These are phyloP conservation scores for Aspergillus fijiensis DNA, from an alignment of 2,329 filamentous ascomycete species.

Conservation along the genomic window DNA sequence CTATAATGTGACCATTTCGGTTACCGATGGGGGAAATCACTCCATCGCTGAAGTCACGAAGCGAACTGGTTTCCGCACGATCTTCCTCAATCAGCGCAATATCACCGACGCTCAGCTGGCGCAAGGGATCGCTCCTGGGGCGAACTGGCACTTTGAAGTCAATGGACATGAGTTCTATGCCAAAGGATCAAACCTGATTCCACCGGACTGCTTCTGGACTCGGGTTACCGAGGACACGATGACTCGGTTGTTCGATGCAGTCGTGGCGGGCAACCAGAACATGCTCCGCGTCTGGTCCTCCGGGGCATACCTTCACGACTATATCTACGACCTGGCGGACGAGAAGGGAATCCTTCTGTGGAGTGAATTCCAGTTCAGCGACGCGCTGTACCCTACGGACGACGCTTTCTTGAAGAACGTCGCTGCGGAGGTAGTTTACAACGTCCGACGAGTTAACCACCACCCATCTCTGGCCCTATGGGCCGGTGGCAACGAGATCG, in stretches of 20 bases:
- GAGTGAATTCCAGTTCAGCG: constrained; percentile 64
- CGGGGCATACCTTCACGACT: constrained; percentile 61
- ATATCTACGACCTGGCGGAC: constrained; percentile 63
- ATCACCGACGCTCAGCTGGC: constrained; percentile 56
- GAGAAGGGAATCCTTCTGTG: constrained; percentile 61
- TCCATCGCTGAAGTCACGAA: constrained; percentile 51
- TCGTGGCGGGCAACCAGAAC: constrained; percentile 60
- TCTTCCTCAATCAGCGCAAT: constrained; percentile 57
- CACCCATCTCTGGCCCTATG: constrained; percentile 58
- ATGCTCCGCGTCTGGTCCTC: constrained; percentile 65
- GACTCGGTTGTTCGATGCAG: constrained; percentile 54
- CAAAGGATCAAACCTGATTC: constrained; percentile 64
- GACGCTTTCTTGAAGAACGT: constrained; percentile 57
- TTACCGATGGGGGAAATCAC: constrained; percentile 40
- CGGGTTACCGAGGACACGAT: constrained; percentile 57
- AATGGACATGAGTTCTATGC: constrained; percentile 65
- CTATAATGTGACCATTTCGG: constrained; percentile 55
- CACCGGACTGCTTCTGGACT: constrained; percentile 63
- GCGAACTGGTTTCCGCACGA: constrained; percentile 61
- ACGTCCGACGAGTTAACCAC: constrained; percentile 61
- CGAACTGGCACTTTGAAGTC: constrained; percentile 65
- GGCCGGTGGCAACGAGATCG: constrained; percentile 61
- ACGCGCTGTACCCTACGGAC: constrained; percentile 59
- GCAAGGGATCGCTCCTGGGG: constrained; percentile 56
- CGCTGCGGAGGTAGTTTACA: constrained; percentile 57